Conservation (phyloP, 805 yeast genomes). For the Priceomyces melissophilus region DNA sequence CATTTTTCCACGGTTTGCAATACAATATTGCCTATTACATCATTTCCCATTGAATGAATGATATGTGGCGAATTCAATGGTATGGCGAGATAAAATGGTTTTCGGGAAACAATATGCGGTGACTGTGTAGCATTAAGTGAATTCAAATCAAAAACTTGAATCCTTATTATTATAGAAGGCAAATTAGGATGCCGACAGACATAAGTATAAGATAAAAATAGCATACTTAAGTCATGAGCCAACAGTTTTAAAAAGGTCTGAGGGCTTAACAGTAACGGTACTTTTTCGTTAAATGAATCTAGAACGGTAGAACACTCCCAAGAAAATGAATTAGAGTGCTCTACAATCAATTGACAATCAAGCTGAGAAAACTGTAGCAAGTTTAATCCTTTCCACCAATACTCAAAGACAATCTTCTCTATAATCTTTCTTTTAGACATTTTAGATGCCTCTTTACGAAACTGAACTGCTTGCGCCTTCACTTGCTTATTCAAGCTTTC, state of each 20-base stretch:
- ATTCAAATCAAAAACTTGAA: constrained; percentile 62
- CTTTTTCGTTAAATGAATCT: constrained; percentile 28
- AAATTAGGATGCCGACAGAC: constrained; percentile 61
- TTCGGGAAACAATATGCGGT: constrained; percentile 50
- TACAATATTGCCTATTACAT: constrained; percentile 48
- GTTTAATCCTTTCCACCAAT: constrained; percentile 58
- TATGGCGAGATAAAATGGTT: constrained; percentile 62
- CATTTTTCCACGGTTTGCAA: constrained; percentile 59
- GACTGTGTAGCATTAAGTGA: constrained; percentile 12
- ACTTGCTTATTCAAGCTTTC: constrained; percentile 18
- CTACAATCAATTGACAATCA: constrained; percentile 63
- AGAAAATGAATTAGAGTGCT: constrained; percentile 45
- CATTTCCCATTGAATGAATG: constrained; percentile 50
- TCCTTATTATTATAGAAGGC: constrained; percentile 58
- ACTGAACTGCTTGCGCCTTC: constrained; percentile 10
- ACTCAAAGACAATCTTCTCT: constrained; percentile 45
- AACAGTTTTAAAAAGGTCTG: constrained; percentile 48
- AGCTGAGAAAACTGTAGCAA: constrained; percentile 66
- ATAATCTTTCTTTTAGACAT: constrained; percentile 32
- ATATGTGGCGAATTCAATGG: constrained; percentile 66
- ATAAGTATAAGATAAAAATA: constrained; percentile 64
- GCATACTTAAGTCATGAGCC: constrained; percentile 43
- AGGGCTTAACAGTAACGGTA: constrained; percentile 44
- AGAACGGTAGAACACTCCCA: constrained; percentile 50
- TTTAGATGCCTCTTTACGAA: constrained; percentile 9